phyloP scores from a whole-genome alignment of 768 basidiomycete genomes.

The Pisolithus marmoratus region DNA sequence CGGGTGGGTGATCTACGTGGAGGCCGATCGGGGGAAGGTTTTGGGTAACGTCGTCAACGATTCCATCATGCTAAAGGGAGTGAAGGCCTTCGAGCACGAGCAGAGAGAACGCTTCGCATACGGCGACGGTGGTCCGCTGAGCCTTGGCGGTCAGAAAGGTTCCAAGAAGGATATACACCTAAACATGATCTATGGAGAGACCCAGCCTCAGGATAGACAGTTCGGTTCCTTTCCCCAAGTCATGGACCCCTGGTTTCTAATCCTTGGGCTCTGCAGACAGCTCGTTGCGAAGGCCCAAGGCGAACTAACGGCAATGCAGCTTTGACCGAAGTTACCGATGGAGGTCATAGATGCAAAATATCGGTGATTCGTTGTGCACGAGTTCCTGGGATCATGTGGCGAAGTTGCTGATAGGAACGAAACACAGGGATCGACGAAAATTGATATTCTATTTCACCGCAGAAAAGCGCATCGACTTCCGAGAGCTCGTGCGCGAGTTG shows the following conservation, averaged over 20 bases:
- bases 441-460: conserved; percentile 97
- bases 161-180: conserved; percentile 92
- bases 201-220: conserved; percentile 78
- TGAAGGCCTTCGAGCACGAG: conserved; percentile 84
- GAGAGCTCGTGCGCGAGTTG: conserved; percentile 91
- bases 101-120: conserved; percentile 55
- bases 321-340: conserved; percentile 96
- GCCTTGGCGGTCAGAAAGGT: conserved; percentile 38
- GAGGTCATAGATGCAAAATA: conserved; percentile 98
- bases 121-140: conserved; percentile 39
- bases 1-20: conserved; percentile 92
- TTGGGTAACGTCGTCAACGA: conserved; percentile 90
- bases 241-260: conserved; percentile 1
- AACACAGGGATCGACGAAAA: conserved; percentile 88
- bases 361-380: conserved; percentile 65
- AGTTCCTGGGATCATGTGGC: no score
- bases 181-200: conserved; percentile 94
- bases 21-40: conserved; percentile 93
- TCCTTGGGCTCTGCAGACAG: conserved; percentile 38
- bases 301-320: conserved; percentile 84
- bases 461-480: conserved; percentile 92
- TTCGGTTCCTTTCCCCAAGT: conserved; percentile 26
- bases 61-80: conserved; percentile 82
- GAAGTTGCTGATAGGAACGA: conserved; percentile 1
- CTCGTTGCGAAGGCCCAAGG: conserved; percentile 82